phyloP scores from a whole-genome alignment of 768 basidiomycete genomes.

The Melanogaster broomeanus region DNA sequence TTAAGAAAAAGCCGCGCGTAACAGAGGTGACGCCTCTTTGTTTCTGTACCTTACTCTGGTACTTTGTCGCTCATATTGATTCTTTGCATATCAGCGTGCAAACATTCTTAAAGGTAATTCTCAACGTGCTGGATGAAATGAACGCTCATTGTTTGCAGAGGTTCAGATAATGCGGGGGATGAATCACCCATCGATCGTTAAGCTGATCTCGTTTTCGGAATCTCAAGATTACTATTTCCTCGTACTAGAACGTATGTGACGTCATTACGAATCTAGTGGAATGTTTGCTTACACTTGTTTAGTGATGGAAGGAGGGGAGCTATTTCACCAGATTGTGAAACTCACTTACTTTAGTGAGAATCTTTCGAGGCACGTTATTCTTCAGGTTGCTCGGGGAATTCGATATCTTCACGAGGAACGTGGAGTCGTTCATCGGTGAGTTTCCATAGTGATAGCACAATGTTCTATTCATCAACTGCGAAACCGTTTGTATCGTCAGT shows the following conservation, averaged over 20 bases:
- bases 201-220: constrained; percentile 90
- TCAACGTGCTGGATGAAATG: not conserved
- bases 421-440: constrained; percentile 90
- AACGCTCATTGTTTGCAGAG: constrained; percentile 51
- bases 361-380: constrained; percentile 94
- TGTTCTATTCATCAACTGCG: not conserved
- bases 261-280: not conserved
- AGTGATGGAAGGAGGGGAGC: constrained; percentile 98
- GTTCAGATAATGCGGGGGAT: constrained; percentile 99
- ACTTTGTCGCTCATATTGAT: constrained; percentile 17
- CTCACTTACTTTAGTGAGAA: constrained; percentile 98
- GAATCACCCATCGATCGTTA: constrained; percentile 90
- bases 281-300: constrained; percentile 12
- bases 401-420: constrained; percentile 96
- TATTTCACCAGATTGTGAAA: constrained; percentile 99
- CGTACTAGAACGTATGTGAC: constrained; percentile 78
- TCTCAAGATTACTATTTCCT: constrained; percentile 93
- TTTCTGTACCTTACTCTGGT: constrained; percentile 20
- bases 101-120: constrained; percentile 89
- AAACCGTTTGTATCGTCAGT: constrained; percentile 25
- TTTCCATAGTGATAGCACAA: not conserved
- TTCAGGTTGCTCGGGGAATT: constrained; percentile 94
- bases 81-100: constrained; percentile 64
- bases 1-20: constrained; percentile 96
- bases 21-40: constrained; percentile 75